These are phyloP conservation scores for Naganishia friedmannii DNA, from an alignment of 768 basidiomycete genomes.

Conservation along the genomic window DNA sequence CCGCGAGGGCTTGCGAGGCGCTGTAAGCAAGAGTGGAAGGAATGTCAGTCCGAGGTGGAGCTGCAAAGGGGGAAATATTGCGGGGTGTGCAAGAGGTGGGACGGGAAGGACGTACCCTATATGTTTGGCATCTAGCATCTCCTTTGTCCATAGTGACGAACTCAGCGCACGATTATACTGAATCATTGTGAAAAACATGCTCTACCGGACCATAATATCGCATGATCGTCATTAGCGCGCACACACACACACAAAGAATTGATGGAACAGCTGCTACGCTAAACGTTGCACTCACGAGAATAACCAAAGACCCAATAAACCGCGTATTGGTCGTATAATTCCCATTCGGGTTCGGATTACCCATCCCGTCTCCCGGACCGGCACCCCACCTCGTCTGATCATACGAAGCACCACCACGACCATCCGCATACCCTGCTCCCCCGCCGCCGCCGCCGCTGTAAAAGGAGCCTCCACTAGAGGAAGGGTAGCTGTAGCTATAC, in stretches of 20 bases:
- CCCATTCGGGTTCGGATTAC: conserved; percentile 21
- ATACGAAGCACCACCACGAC: conserved; percentile 15
- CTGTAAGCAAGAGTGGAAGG: conserved; percentile 26
- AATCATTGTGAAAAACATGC: conserved; percentile 39
- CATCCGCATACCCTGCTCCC: conserved; percentile 26
- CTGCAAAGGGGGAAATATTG: too few relatives aligned
- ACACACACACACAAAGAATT: too few relatives aligned
- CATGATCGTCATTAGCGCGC: neutral
- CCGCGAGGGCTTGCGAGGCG: conserved; percentile 47
- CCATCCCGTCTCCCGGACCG: conserved; percentile 12
- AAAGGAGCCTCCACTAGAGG: conserved; percentile 31
- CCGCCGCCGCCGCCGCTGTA: conserved; percentile 32
- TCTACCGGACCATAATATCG: conserved; percentile 26
- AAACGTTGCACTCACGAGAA: conserved; percentile 22
- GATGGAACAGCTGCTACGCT: neutral
- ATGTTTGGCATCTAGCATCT: conserved; percentile 41
- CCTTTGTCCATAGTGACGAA: conserved; percentile 35
- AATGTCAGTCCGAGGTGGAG: neutral
- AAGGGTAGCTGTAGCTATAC: conserved; percentile 28
- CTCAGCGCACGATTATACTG: conserved; percentile 43
- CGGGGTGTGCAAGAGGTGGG: too few relatives aligned
- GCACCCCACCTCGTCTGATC: conserved; percentile 18
- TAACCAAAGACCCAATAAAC: conserved; percentile 40
- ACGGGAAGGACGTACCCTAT: conserved; percentile 34
- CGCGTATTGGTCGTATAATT: conserved; percentile 46